Evolutionary conservation across 495 filamentous ascomycete genomes (phyloP).

Genomic region (Aspergillus nidulans): DNA sequence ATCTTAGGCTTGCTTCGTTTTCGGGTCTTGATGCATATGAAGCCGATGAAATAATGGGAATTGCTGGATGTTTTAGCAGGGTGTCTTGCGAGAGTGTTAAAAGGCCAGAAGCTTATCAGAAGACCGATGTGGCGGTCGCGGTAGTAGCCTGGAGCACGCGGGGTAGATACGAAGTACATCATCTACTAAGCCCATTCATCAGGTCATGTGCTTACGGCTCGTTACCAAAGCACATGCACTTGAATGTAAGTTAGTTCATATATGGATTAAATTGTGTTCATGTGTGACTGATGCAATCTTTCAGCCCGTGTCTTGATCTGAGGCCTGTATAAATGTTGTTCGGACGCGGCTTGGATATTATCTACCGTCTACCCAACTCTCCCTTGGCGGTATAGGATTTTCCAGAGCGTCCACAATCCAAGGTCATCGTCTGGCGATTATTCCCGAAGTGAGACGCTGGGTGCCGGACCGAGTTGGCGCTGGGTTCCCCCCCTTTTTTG

Average conservation of each 20-base stretch:
- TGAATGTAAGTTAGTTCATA: not conserved
- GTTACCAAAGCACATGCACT: slow-evolving; percentile 7
- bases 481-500: not conserved
- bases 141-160: slow-evolving; percentile 15
- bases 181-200: not conserved
- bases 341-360: not conserved
- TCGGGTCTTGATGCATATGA: no score
- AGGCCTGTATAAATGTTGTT: not conserved
- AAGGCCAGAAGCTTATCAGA: slow-evolving; percentile 9
- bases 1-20: slow-evolving; percentile 16
- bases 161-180: slow-evolving; percentile 22
- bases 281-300: not conserved
- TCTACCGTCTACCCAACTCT: not conserved
- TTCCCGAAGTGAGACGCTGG: not conserved
- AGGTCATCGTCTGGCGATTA: not conserved
- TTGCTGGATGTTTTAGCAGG: not conserved
- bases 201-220: slow-evolving; percentile 16
- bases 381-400: not conserved
- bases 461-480: not conserved
- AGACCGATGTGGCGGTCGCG: slow-evolving; percentile 15
- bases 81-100: not conserved
- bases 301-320: not conserved
- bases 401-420: not conserved
- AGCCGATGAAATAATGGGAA: not conserved
- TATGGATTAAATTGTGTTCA: not conserved